Base-by-base conservation (phyloP, 73 alveolate genomes). In the Paramecium primaurelia region DNA sequence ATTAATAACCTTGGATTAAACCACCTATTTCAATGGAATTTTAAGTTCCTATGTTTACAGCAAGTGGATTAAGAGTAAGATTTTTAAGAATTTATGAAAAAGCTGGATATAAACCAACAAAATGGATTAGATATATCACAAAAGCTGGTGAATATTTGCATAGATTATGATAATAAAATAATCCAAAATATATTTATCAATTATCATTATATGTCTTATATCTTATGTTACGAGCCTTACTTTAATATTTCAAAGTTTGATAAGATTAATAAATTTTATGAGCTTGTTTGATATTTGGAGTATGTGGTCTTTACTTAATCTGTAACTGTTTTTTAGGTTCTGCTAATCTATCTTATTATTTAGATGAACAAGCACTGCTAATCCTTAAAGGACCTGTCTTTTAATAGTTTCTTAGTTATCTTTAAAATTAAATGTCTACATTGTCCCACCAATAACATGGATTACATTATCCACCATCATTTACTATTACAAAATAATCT, bases 11-110 rank as follows among this genome's bases (percentile, higher is more conserved):
- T 20, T 98, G 99, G 99, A 88, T 85, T 44, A 94, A 96, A 68
- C 99, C 99, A 58, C 99, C 99, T 45, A 96, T 98, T 37, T 64
- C 97, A 11, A 89, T 98, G 58, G 99, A 97, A 22, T 98, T 98
- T 96, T 93, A 97, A 69, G 99, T 98, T 34, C 99, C 99, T 22
- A 97, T 97, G 98, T 98, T 98, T 86, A 98, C 99, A 32, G 99
- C 99, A 6, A 90, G 97, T 90, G 99, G 99, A 16, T 92, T 97
- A 42, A 97, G 99, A 95, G 99, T 97, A 16, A 97, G 99, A 92
- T 97, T 95, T 92, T 93, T 97, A 49, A 94, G 98, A 51, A 95
- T 97, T 77, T 96, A 95, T 38, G 99, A 97, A 88, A 97, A 97
- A 88, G 92, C 97, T 45, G 96, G 96, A 86, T 97, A 97, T 93